These are phyloP conservation scores for Coleophoma cylindrospora DNA, from an alignment of 2,329 filamentous ascomycete species.

Conservation along the genomic window DNA sequence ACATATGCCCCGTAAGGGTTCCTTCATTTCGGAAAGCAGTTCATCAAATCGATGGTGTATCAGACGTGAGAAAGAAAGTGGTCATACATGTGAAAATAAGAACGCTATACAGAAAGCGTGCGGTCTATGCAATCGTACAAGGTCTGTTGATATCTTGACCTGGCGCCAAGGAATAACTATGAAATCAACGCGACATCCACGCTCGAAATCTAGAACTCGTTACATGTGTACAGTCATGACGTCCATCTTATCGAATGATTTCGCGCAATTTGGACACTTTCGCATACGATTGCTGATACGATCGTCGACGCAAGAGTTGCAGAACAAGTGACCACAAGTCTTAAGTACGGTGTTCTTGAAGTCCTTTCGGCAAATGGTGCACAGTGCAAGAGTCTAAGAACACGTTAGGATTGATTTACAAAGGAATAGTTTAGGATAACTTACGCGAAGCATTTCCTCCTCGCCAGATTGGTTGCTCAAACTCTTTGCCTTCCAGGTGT, in stretches of 20 bases:
- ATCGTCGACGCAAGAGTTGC: conserved; percentile 83
- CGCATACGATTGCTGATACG: conserved; percentile 84
- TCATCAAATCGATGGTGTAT: not conserved
- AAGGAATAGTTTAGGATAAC: conserved; percentile 32
- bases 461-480: conserved; percentile 76
- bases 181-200: no score
- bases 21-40: not conserved
- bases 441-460: conserved; percentile 80
- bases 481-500: conserved; percentile 80
- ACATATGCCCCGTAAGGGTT: conserved; percentile 11
- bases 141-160: conserved; percentile 7
- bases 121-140: conserved; percentile 26
- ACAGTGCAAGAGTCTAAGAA: conserved; percentile 68
- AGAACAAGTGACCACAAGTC: conserved; percentile 93
- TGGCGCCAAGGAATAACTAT: not conserved
- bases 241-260: conserved; percentile 86
- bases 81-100: conserved; percentile 19
- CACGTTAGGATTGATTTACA: conserved; percentile 26
- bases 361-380: conserved; percentile 85
- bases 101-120: conserved; percentile 9
- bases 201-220: conserved; percentile 5
- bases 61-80: conserved; percentile 11
- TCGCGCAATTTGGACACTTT: conserved; percentile 92
- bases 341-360: conserved; percentile 94
- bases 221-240: conserved; percentile 67